These are phyloP conservation scores for Yamagishiella unicocca DNA, from an alignment of 139 green algal species.

Conservation along the genomic window DNA sequence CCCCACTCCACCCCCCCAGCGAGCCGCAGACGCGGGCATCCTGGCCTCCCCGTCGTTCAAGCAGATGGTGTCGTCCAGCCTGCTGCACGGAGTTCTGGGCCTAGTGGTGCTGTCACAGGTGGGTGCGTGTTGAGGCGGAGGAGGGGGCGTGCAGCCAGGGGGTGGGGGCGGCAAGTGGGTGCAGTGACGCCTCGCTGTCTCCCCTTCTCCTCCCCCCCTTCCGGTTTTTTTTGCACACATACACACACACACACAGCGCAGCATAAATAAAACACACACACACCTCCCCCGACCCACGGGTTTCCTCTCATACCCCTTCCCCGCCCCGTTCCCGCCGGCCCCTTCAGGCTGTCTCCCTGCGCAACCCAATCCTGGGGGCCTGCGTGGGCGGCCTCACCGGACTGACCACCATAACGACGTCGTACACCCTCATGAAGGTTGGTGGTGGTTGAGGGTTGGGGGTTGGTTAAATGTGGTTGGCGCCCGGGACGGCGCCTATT, in stretches of 20 bases:
- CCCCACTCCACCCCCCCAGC: background rate
- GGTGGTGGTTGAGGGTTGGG: no score
- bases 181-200: background rate
- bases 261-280: no score
- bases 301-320: background rate
- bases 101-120: constrained; percentile 43
- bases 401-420: constrained; percentile 21
- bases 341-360: constrained; percentile 21
- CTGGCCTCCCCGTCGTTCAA: constrained; percentile 28
- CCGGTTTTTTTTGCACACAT: background rate
- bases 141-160: background rate
- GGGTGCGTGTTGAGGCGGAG: background rate
- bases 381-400: background rate
- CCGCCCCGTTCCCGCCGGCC: background rate
- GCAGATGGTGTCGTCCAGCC: constrained; percentile 34
- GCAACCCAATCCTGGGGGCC: constrained; percentile 23
- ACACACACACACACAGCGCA: no score
- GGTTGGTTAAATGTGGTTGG: no score
- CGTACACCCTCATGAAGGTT: constrained; percentile 41
- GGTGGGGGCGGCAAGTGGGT: background rate
- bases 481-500: no score
- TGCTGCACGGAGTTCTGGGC: constrained; percentile 5
- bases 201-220: background rate
- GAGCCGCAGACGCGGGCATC: constrained; percentile 15
- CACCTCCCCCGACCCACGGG: background rate